Evolutionary conservation across 2,329 filamentous ascomycete genomes (phyloP).

Genomic region (Talaromyces albobiverticillius): DNA sequence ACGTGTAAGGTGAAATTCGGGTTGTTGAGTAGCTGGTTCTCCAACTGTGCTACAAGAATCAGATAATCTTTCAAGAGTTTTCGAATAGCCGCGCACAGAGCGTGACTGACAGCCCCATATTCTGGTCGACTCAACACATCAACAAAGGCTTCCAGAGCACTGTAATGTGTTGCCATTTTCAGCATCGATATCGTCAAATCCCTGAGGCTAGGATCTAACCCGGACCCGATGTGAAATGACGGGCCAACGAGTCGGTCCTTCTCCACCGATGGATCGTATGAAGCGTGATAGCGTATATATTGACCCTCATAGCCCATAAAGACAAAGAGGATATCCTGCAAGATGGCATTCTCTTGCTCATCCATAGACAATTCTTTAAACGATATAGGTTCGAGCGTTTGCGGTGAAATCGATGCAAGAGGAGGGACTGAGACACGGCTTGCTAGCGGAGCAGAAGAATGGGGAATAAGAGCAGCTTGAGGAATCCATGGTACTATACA

Average conservation of each 20-base stretch:
- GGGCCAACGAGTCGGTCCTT: conserved; percentile 84
- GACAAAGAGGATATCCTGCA: conserved; percentile 89
- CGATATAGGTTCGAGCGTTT: conserved; percentile 63
- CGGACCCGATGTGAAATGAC: conserved; percentile 71
- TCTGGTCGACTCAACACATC: conserved; percentile 92
- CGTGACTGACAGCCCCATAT: conserved; percentile 92
- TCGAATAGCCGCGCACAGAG: conserved; percentile 89
- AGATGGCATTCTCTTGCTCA: conserved; percentile 77
- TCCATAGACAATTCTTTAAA: conserved; percentile 72
- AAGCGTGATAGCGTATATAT: conserved; percentile 82
- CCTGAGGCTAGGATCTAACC: conserved; percentile 84
- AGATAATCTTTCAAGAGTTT: conserved; percentile 91
- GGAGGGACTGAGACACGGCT: conserved; percentile 62
- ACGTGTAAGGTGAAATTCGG: conserved; percentile 88
- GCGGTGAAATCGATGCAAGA: conserved; percentile 64
- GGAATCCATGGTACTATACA: conserved; percentile 67
- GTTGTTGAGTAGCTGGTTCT: conserved; percentile 88
- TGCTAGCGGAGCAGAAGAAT: conserved; percentile 69
- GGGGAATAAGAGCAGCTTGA: conserved; percentile 69
- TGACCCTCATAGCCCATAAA: conserved; percentile 99
- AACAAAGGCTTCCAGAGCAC: conserved; percentile 85
- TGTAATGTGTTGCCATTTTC: conserved; percentile 91
- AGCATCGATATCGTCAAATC: conserved; percentile 87
- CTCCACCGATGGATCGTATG: conserved; percentile 80
- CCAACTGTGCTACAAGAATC: conserved; percentile 86